Conservation (phyloP, 805 yeast species). For the Candida pini region DNA sequence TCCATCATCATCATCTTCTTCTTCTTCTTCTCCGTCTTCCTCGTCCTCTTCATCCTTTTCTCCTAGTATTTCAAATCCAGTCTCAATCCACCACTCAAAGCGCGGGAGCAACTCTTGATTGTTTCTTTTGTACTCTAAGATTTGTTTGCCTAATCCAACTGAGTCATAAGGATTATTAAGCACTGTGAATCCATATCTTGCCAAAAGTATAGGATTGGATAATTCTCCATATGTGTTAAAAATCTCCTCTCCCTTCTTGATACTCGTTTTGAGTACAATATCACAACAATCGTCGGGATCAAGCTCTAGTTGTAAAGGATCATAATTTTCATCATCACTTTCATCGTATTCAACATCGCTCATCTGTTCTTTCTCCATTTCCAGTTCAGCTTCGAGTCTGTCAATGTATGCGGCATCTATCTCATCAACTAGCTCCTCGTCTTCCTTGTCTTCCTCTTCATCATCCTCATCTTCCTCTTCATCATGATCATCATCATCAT, state of each 20-base stretch:
- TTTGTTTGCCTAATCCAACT: constrained; percentile 51
- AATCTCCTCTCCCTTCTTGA: constrained; percentile 51
- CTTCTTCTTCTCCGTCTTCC: constrained; percentile 13
- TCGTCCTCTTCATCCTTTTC: constrained; percentile 10
- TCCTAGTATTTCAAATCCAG: constrained; percentile 14
- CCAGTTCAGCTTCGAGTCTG: constrained; percentile 25
- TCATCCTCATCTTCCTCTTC: constrained; percentile 21
- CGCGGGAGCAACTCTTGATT: constrained; percentile 13
- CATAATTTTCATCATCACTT: constrained; percentile 16
- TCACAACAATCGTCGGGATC: constrained; percentile 63
- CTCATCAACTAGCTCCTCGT: constrained; percentile 21
- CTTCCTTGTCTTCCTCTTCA: constrained; percentile 13
- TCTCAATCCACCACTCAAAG: constrained; percentile 22
- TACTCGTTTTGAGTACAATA: constrained; percentile 42
- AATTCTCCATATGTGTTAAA: constrained; percentile 82
- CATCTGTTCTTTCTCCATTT: constrained; percentile 22
- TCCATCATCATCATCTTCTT: constrained; percentile 27
- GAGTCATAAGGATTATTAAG: constrained; percentile 49
- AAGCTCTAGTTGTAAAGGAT: constrained; percentile 30
- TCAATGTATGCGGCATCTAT: constrained; percentile 29
- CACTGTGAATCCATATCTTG: constrained; percentile 74
- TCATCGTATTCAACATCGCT: constrained; percentile 16
- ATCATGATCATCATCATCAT: constrained; percentile 25
- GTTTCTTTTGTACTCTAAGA: constrained; percentile 14
- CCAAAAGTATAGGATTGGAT: constrained; percentile 57